Conservation (phyloP, 768 basidiomycete species). For the Tricholoma sp. region DNA sequence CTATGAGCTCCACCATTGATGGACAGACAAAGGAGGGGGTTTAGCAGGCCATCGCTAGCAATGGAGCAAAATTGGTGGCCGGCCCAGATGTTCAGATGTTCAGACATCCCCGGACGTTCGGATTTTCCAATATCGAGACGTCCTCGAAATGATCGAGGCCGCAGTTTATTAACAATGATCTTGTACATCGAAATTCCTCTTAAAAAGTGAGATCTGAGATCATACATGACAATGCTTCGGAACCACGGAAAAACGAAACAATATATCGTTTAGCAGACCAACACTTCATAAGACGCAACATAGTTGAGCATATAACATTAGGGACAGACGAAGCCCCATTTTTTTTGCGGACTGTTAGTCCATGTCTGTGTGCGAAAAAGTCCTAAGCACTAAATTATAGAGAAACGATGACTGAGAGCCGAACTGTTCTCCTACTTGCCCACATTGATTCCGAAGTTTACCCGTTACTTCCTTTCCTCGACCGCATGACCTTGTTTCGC, state of each 20-base stretch:
- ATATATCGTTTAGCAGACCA: conserved; percentile 8
- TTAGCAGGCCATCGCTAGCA: no score
- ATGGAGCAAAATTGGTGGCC: no score
- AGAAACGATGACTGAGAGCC: conserved; percentile 1
- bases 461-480: conserved; percentile 44
- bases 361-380: conserved; percentile 11
- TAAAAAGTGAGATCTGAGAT: no score
- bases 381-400: conserved; percentile 12
- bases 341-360: background rate
- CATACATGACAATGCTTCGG: background rate
- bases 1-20: no score
- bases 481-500: conserved; percentile 76
- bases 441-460: background rate
- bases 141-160: no score
- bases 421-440: conserved; percentile 10
- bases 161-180: no score
- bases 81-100: no score
- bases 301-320: background rate
- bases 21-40: no score
- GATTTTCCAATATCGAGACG: no score
- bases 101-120: no score
- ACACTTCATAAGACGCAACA: background rate
- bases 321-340: background rate
- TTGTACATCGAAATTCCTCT: no score
- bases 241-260: background rate